Conservation (phyloP, 2,329 filamentous ascomycete species). For the Trichophyton verrucosum region DNA sequence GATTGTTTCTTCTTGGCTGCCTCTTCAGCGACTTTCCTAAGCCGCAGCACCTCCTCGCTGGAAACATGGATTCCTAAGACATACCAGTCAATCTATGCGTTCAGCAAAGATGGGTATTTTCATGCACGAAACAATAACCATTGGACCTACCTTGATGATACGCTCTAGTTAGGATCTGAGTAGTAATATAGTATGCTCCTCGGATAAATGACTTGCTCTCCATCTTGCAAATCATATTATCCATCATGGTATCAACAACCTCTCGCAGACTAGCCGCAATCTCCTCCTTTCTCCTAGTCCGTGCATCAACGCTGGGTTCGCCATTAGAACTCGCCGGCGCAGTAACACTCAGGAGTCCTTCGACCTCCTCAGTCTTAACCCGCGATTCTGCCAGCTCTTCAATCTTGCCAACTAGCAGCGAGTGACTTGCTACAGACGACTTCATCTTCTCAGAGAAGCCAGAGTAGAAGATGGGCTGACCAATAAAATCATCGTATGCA, state of each 20-base stretch:
- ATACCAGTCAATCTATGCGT: background rate
- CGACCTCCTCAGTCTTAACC: conserved; percentile 60
- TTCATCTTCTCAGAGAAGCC: conserved; percentile 92
- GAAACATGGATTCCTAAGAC: conserved; percentile 68
- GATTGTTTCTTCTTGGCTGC: conserved; percentile 82
- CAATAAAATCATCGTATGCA: conserved; percentile 79
- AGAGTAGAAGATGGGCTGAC: conserved; percentile 83
- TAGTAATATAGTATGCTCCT: conserved; percentile 76
- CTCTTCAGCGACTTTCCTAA: conserved; percentile 69
- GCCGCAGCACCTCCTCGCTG: conserved; percentile 76
- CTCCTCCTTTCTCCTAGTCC: conserved; percentile 36
- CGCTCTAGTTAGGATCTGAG: conserved; percentile 77
- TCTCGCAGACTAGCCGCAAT: conserved; percentile 64
- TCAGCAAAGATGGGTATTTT: no score
- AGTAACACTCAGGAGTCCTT: conserved; percentile 50
- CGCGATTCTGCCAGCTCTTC: conserved; percentile 62
- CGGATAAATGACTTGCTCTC: conserved; percentile 89
- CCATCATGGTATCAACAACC: conserved; percentile 74
- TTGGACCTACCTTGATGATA: conserved; percentile 65
- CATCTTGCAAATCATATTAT: conserved; percentile 98
- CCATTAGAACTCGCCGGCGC: conserved; percentile 20
- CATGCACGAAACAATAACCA: background rate
- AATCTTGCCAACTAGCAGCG: conserved; percentile 63
- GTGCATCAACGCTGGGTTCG: conserved; percentile 9
- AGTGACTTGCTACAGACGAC: conserved; percentile 58